Evolutionary conservation across 805 yeast genomes (phyloP), one percentile per base, ranked within the genome.

Genomic region (Schwanniomyces sp.): DNA sequence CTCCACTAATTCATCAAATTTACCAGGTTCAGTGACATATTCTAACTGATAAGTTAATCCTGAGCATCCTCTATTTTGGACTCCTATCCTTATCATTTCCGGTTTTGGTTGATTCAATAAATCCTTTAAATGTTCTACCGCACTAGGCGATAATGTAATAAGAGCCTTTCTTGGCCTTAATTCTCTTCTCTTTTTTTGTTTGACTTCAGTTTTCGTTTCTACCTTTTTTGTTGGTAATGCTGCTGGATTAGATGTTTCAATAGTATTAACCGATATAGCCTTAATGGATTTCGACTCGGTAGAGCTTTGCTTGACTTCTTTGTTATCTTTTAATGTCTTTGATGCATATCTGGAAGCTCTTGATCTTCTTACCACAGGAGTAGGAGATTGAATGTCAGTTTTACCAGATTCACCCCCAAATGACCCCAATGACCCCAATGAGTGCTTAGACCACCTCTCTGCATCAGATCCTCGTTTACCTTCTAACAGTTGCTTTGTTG

Each of bases 1-100:
- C 54, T 82, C 89, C 8, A 94, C 89, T 49, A 86, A 75, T 69
- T 94, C 99, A 67, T 94, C 99, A 60, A 92, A 94, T 70, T 91
- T 90, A n/a, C 91, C 96, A 7, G 97, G 92, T 62, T 81, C 77
- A 26, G 83, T 79, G 36, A 94, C 97, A 69, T 94, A 94, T 62
- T 91, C 96, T 52, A 94, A 72, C 66, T 91, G 86, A 67, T 94
- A 94, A 0, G 96, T 84, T 50, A 94, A 77, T 0, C 99, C 99
- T 0, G 98, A 92, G 66, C 99, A 94, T 4, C 99, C 99, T 62
- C 98, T 79, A 69, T 94, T 94, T 54, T 82, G 82, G n/a, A 95
- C 98, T 12, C 97, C 96, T 11, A 94, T 85, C 57, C 97, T 79
- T 41, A 94, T 89, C 59, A 90, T 75, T 69, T 92, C 83, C 10